Percentiles rank a stretch among this genome's conserved stretches.
These are phyloP conservation scores for Schizochytrium sp. DNA, from an alignment of 108 stramenopile species.

Conservation along the genomic window DNA sequence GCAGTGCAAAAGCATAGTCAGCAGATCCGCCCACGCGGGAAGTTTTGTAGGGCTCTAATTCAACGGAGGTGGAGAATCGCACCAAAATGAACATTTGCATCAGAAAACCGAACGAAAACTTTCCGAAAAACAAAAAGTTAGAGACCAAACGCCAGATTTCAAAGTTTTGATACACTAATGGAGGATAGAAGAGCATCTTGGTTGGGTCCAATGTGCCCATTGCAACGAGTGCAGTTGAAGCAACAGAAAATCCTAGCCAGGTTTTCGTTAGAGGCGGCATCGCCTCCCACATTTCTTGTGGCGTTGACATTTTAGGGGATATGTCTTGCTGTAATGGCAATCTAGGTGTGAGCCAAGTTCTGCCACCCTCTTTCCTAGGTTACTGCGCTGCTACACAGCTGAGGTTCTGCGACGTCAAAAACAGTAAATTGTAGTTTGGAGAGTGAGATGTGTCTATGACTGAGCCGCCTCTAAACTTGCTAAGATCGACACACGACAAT, in stretches of 20 bases:
- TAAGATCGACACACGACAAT: no score
- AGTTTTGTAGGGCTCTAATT: slow-evolving; percentile 18
- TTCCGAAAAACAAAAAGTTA: slow-evolving; percentile 16
- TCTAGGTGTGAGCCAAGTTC: no score
- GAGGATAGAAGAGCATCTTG: not conserved
- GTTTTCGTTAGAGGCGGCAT: slow-evolving; percentile 9
- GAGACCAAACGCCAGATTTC: slow-evolving; percentile 17
- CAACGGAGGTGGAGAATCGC: slow-evolving; percentile 3
- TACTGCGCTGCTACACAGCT: no score
- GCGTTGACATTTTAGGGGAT: slow-evolving; percentile 29
- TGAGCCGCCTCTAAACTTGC: no score
- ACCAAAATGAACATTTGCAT: slow-evolving; percentile 22
- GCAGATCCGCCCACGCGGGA: slow-evolving; percentile 45
- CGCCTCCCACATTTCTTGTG: slow-evolving; percentile 60
- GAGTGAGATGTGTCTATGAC: no score
- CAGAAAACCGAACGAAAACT: not conserved
- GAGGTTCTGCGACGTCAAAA: no score
- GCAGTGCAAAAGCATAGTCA: slow-evolving; percentile 5
- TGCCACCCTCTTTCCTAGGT: no score
- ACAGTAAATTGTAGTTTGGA: no score
- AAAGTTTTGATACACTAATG: not conserved
- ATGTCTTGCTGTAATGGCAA: no score
- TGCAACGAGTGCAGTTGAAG: not conserved
- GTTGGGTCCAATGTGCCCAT: not conserved
- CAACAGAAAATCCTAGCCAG: slow-evolving; percentile 31